These are phyloP conservation scores for Phytophthora citrophthora DNA, from an alignment of 352 stramenopile genomes.

Conservation along the genomic window DNA sequence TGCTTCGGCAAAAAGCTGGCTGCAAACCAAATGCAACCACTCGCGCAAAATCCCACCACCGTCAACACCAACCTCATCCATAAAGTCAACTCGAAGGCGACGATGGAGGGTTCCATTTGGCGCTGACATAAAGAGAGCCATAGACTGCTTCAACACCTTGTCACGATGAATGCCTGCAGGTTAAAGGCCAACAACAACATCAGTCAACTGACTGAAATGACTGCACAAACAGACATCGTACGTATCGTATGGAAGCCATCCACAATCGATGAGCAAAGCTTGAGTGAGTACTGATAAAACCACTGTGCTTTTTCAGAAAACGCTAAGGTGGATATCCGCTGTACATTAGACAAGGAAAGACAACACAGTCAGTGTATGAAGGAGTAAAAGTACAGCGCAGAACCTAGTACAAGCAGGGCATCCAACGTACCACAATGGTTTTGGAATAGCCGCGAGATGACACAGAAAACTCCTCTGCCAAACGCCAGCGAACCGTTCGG, in stretches of 20 bases:
- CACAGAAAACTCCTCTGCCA: constrained; percentile 34
- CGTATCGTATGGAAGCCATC: constrained; percentile 72
- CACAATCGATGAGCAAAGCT: constrained; percentile 57
- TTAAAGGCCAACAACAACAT: not conserved
- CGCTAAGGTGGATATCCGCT: constrained; percentile 47
- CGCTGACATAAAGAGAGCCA: constrained; percentile 60
- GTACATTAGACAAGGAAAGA: constrained; percentile 2
- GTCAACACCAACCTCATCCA: constrained; percentile 79
- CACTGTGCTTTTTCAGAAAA: constrained; percentile 74
- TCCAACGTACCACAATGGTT: constrained; percentile 26
- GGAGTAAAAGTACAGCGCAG: not conserved
- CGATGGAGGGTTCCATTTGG: constrained; percentile 58
- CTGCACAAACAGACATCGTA: constrained; percentile 30
- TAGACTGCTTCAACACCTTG: constrained; percentile 74
- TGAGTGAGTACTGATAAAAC: constrained; percentile 72
- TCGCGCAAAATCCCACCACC: constrained; percentile 81
- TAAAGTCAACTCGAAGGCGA: constrained; percentile 87
- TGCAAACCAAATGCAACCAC: constrained; percentile 80
- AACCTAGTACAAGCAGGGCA: not conserved
- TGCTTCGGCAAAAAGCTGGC: constrained; percentile 59
- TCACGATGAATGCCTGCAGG: constrained; percentile 66
- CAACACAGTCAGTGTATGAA: not conserved
- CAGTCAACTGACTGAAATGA: not conserved
- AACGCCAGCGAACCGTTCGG: constrained; percentile 20
- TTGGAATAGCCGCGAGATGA: constrained; percentile 40